Base-by-base conservation (phyloP, 2,329 filamentous ascomycete species). In the Pseudocercospora fuligena region DNA sequence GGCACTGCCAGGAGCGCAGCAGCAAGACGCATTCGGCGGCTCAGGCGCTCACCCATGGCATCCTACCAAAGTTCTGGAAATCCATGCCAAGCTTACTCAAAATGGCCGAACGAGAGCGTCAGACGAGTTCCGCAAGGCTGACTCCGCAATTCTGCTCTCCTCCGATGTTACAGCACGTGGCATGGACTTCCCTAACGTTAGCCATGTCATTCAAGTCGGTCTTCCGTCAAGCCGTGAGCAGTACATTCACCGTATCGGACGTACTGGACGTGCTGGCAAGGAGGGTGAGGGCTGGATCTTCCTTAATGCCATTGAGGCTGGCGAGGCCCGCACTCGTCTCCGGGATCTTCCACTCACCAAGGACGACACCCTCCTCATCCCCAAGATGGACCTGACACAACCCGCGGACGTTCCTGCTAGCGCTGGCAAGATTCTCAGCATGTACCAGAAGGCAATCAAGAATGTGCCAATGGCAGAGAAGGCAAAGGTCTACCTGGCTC, bases 1-100 rank as follows among this genome's bases (percentile, higher is more conserved):
- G 59, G 60, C 46, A 12, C 36, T 68, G 33, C 23, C 27, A 8
- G 33, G n/a, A n/a, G 60, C 40, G n/a, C 53, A 61, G 19, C 60
- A 73, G 71, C 67, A 63, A 74, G 75, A 63, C 63, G 71, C 76
- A 40, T 78, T 73, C 66, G 70, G 60, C 54, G 78, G 61, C 67
- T 61, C 27, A 12, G 27, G 62, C 51, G 46, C 57, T 12, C 73
- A 77, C 60, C 76, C 76, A 19, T 74, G 75, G 68, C 61, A 74
- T 60, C 69, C 72, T 9, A 71, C 82, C 61, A 81, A 78, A 75
- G 74, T 86, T 29, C 82, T 82, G 72, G 84, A 89, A 70, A 94
- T 99, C 66, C 94, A 98, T 80, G 90, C 92, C 16, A 89, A 89
- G 73, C 87, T 97, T 53, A 84, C 81, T 2, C 95, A 99, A 77